Evolutionary conservation across 2,329 filamentous ascomycete species (phyloP).

Genomic region (Claviceps sp.): DNA sequence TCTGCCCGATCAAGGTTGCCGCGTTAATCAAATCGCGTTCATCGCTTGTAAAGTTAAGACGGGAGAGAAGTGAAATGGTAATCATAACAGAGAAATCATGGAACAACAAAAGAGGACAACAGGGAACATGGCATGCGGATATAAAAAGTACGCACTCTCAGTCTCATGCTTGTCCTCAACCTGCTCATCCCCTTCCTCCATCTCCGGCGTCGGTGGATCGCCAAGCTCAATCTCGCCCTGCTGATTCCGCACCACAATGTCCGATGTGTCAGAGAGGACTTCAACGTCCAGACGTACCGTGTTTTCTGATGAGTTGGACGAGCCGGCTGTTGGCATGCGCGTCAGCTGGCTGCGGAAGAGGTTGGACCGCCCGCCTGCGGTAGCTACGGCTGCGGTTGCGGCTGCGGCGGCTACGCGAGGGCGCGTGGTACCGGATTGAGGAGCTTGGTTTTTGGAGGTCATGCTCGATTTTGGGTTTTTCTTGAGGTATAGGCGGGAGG

Average conservation of each 20-base stretch:
- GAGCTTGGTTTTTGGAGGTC: slow-evolving; percentile 2
- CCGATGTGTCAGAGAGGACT: slow-evolving; percentile 29
- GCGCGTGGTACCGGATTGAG: neutral
- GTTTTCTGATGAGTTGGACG: slow-evolving; percentile 24
- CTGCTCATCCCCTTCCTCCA: slow-evolving; percentile 41
- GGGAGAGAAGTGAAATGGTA: neutral
- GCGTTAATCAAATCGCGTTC: neutral
- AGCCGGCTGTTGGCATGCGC: slow-evolving; percentile 37
- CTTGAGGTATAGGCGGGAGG: too few relatives aligned
- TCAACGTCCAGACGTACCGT: slow-evolving; percentile 36
- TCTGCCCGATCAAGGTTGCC: slow-evolving; percentile 20
- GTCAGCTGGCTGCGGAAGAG: slow-evolving; percentile 47
- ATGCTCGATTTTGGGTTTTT: neutral
- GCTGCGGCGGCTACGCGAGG: slow-evolving; percentile 1
- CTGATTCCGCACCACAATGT: slow-evolving; percentile 50
- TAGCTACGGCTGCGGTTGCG: neutral
- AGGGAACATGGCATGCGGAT: neutral
- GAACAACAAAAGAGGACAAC: neutral
- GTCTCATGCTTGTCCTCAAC: slow-evolving; percentile 45
- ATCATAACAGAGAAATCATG: too few relatives aligned
- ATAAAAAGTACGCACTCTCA: slow-evolving; percentile 30
- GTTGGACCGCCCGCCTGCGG: slow-evolving; percentile 21
- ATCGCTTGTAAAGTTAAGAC: neutral
- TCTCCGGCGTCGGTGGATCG: slow-evolving; percentile 37
- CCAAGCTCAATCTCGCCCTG: slow-evolving; percentile 50